A percentile compares a stretch with the other conserved stretches of the same genome.
Conservation (phyloP, 768 basidiomycete species). For the Trametes elegans region DNA sequence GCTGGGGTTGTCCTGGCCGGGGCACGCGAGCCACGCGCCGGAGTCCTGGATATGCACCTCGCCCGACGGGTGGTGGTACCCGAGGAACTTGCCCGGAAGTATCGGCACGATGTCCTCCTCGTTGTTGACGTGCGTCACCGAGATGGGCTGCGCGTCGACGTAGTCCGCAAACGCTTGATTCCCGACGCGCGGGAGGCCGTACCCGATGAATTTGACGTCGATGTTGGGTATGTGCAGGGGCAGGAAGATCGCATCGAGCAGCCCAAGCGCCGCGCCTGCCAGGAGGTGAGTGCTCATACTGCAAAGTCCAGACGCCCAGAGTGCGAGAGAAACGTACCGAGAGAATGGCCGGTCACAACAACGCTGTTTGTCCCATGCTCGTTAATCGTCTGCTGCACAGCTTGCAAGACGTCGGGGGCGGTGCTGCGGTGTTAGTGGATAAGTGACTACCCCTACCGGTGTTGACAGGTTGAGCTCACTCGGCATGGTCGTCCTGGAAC, state of each 20-base stretch:
- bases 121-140: conserved; percentile 58
- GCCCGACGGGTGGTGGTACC: conserved; percentile 44
- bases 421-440: conserved; percentile 29
- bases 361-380: conserved; percentile 35
- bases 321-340: conserved; percentile 26
- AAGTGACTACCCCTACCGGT: not conserved
- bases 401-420: conserved; percentile 40
- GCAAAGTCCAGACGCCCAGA: not conserved
- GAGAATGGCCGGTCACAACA: conserved; percentile 44
- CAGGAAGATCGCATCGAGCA: conserved; percentile 52
- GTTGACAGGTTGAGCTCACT: conserved; percentile 31
- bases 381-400: conserved; percentile 42
- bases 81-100: conserved; percentile 35
- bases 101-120: conserved; percentile 39
- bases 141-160: conserved; percentile 43
- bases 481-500: conserved; percentile 43
- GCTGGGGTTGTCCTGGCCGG: conserved; percentile 60
- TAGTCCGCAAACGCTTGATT: conserved; percentile 61
- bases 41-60: conserved; percentile 40
- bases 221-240: conserved; percentile 45
- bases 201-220: conserved; percentile 25
- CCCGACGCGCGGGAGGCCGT: conserved; percentile 41
- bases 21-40: conserved; percentile 52
- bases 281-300: not conserved
- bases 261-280: conserved; percentile 49